A percentile compares a stretch with the other conserved stretches of the same genome.
phyloP scores from a whole-genome alignment of 2,329 filamentous ascomycete genomes.

The Gyromitra esculenta region DNA sequence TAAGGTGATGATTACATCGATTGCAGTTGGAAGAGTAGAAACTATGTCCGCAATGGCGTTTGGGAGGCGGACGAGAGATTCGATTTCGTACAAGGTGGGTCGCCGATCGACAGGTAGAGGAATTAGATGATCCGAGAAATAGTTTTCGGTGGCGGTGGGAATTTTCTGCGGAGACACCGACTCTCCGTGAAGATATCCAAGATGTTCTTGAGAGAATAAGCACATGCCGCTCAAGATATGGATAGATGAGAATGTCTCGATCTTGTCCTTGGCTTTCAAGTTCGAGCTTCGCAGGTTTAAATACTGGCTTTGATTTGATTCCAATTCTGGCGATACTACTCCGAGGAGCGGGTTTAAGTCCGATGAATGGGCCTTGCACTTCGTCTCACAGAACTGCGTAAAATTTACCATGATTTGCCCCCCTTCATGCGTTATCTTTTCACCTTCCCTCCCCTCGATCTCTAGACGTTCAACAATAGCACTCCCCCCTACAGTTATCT shows the following conservation, averaged over 20 bases:
- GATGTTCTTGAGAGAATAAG: conserved; percentile 38
- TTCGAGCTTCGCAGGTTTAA: conserved; percentile 30
- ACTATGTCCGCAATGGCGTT: conserved; percentile 38
- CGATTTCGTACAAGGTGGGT: conserved; percentile 44
- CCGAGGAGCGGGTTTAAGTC: not conserved
- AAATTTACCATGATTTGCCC: conserved; percentile 25
- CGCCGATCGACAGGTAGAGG: conserved; percentile 29
- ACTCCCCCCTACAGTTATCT: conserved; percentile 18
- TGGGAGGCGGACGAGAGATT: conserved; percentile 39
- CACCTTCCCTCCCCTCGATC: not conserved
- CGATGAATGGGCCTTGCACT: not conserved
- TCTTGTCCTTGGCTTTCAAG: conserved; percentile 29
- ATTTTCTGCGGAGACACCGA: not conserved
- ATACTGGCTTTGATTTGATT: conserved; percentile 14
- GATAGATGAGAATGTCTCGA: conserved; percentile 39
- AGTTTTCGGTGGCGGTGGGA: not conserved
- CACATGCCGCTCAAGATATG: conserved; percentile 42
- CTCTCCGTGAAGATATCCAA: conserved; percentile 31
- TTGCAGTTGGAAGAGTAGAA: conserved; percentile 11
- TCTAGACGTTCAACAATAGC: conserved; percentile 34
- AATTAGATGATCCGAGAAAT: conserved; percentile 1
- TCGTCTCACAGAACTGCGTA: conserved; percentile 34
- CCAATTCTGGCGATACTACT: not conserved
- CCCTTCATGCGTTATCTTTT: not conserved
- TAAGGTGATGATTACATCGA: conserved; percentile 22